Base-by-base conservation (phyloP, 2,329 filamentous ascomycete species). In the Geosmithia flava region DNA sequence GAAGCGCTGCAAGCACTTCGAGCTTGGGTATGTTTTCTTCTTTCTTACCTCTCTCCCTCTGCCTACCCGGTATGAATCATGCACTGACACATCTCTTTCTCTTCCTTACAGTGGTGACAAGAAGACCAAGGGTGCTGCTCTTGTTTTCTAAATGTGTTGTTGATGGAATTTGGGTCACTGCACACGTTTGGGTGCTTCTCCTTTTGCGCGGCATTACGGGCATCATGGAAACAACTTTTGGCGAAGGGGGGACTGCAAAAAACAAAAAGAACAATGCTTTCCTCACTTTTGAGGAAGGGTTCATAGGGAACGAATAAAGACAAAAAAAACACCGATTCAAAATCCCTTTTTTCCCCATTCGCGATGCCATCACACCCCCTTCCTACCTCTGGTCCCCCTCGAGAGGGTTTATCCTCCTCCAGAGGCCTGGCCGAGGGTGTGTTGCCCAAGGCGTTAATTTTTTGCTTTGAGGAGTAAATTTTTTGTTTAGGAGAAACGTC, bases 1-100 rank as follows among this genome's bases (percentile, higher is more conserved):
- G 74, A 98, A 98, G 87, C 88, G 93, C 70, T 98, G 93, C 89
- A 98, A 98, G 87, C 93, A 98, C 83, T 98, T 98, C 76, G 93
- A 98, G 80, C 79, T 98, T 68, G 93, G 89, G 87, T 95, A 89
- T 57, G 87, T 81, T 47, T 27, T 40, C 4, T 27, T 29, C 7
- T 10, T 23, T 19, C 42, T 15, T 20, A 7, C 7, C 37, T 8
- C 40, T 10, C 40, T 42, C 20, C 13, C 10, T 42, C 43, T 16
- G 8, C 11, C 20, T n/a, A n/a, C 20, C 43, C 16, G 8, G 23
- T 4, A 30, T 30, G 6, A 8, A 8, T 29, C 7, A n/a, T 33
- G 5, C 27, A 20, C 47, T 78, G 67, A 78, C 63, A 27, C 23
- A 8, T 4, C 23, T 27, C 46, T 50, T 51, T 37, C 45, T 50